Conservation (phyloP, 1,139 yeast genomes). For the Kurtzmaniella quercitrusa region DNA sequence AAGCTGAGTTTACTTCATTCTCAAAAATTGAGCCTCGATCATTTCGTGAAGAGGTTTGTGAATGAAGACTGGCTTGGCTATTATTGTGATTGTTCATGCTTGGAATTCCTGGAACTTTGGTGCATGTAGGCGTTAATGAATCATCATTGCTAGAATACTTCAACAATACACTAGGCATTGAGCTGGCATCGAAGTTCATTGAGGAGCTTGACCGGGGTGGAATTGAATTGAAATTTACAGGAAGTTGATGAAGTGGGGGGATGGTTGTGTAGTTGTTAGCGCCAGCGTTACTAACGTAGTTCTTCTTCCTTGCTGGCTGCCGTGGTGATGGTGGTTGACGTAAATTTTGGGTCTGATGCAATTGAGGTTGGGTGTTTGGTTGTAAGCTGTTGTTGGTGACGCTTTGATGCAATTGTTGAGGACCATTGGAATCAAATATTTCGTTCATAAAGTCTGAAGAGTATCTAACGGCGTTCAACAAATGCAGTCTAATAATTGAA, state of each 20-base stretch:
- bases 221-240: slow-evolving; percentile 5
- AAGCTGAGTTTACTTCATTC: slow-evolving; percentile 15
- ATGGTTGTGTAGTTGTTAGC: slow-evolving; percentile 7
- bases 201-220: slow-evolving; percentile 8
- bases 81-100: slow-evolving; percentile 18
- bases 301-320: slow-evolving; percentile 10
- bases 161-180: slow-evolving; percentile 10
- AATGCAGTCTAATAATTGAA: slow-evolving; percentile 23
- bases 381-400: slow-evolving; percentile 7
- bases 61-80: slow-evolving; percentile 27
- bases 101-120: slow-evolving; percentile 5
- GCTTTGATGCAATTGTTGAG: slow-evolving; percentile 19
- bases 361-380: neutral
- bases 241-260: slow-evolving; percentile 12
- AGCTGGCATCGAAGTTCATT: neutral
- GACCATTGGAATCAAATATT: slow-evolving; percentile 32
- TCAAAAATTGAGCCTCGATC: slow-evolving; percentile 25
- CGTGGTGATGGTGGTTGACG: slow-evolving; percentile 5
- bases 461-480: slow-evolving; percentile 28
- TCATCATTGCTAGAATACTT: slow-evolving; percentile 2
- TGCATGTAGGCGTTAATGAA: slow-evolving; percentile 7
- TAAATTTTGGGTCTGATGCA: slow-evolving; percentile 1
- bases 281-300: slow-evolving; percentile 16
- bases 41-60: slow-evolving; percentile 20
- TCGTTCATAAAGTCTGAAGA: slow-evolving; percentile 32